These are phyloP conservation scores for Aspergillus hancockii DNA, from an alignment of 495 filamentous ascomycete species.

Conservation along the genomic window DNA sequence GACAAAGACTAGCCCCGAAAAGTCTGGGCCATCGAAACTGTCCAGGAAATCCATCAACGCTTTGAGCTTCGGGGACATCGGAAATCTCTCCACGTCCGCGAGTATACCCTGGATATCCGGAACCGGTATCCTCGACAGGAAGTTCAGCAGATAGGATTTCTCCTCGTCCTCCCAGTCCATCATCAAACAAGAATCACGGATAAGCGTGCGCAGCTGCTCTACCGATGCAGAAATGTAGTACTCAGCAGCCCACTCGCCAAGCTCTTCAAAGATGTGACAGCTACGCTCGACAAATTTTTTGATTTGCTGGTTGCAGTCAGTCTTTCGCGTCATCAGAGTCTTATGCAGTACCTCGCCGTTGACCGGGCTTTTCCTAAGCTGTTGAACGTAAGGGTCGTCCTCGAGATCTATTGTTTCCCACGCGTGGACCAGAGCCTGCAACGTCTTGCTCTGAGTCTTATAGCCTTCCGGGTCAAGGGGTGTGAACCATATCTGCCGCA, in stretches of 20 bases:
- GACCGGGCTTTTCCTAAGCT: slow-evolving; percentile 42
- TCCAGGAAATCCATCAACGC: slow-evolving; percentile 56
- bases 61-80: slow-evolving; percentile 53
- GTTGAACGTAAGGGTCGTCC: slow-evolving; percentile 70
- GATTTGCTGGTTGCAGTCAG: slow-evolving; percentile 65
- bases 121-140: slow-evolving; percentile 48
- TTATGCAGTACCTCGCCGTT: slow-evolving; percentile 42
- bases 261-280: slow-evolving; percentile 53
- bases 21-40: slow-evolving; percentile 40
- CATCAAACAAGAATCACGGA: slow-evolving; percentile 32
- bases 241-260: slow-evolving; percentile 75
- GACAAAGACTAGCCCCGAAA: slow-evolving; percentile 78
- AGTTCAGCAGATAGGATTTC: slow-evolving; percentile 57
- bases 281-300: slow-evolving; percentile 50
- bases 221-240: slow-evolving; percentile 66
- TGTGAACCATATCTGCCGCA: slow-evolving; percentile 55
- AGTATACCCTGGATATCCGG: slow-evolving; percentile 25
- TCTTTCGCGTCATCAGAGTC: slow-evolving; percentile 53
- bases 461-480: slow-evolving; percentile 1
- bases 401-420: slow-evolving; percentile 46
- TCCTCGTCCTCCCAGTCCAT: slow-evolving; percentile 52
- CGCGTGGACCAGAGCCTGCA: slow-evolving; percentile 23
- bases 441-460: slow-evolving; percentile 17
- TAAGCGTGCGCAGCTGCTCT: slow-evolving; percentile 40
- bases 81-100: slow-evolving; percentile 20